phyloP scores from a whole-genome alignment of 495 filamentous ascomycete species.

The Aspergillus carlsbadensis region DNA sequence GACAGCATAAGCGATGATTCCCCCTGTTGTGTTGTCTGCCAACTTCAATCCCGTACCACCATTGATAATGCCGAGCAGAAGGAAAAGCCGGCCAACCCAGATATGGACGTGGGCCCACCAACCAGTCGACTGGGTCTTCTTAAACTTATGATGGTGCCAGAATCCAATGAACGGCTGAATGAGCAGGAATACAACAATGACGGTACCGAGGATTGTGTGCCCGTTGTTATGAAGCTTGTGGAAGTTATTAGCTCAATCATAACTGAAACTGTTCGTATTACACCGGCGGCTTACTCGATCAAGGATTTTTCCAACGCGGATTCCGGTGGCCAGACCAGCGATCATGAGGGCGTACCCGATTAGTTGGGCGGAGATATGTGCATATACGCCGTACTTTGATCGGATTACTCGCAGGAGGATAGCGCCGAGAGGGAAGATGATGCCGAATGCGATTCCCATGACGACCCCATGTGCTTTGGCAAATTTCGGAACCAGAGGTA shows the following conservation, averaged over 20 bases:
- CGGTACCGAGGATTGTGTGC: slow-evolving; percentile 15
- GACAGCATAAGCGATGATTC: slow-evolving; percentile 13
- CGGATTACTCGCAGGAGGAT: slow-evolving; percentile 8
- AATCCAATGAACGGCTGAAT: slow-evolving; percentile 15
- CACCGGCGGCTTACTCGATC: slow-evolving; percentile 6
- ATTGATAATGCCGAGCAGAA: slow-evolving; percentile 17
- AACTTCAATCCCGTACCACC: slow-evolving; percentile 13
- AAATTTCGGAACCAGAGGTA: slow-evolving; percentile 12
- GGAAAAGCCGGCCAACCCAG: slow-evolving; percentile 14
- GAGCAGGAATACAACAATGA: slow-evolving; percentile 15
- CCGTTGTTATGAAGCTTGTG: slow-evolving; percentile 15
- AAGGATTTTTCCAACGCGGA: slow-evolving; percentile 15
- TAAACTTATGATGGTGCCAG: slow-evolving; percentile 9
- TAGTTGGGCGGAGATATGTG: slow-evolving; percentile 9
- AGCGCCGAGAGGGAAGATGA: slow-evolving; percentile 15
- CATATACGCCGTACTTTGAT: slow-evolving; percentile 2
- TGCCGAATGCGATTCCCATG: slow-evolving; percentile 12
- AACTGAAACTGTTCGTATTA: neutral
- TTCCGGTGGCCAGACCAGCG: slow-evolving; percentile 13
- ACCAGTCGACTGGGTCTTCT: neutral
- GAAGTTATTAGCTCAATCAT: neutral
- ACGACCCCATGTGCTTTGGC: slow-evolving; percentile 12
- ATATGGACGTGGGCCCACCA: slow-evolving; percentile 13
- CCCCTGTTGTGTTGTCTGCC: slow-evolving; percentile 8
- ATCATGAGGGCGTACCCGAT: slow-evolving; percentile 12